Conservation (phyloP, 31 red algal genomes). For the Asparagopsis taxiformis region DNA sequence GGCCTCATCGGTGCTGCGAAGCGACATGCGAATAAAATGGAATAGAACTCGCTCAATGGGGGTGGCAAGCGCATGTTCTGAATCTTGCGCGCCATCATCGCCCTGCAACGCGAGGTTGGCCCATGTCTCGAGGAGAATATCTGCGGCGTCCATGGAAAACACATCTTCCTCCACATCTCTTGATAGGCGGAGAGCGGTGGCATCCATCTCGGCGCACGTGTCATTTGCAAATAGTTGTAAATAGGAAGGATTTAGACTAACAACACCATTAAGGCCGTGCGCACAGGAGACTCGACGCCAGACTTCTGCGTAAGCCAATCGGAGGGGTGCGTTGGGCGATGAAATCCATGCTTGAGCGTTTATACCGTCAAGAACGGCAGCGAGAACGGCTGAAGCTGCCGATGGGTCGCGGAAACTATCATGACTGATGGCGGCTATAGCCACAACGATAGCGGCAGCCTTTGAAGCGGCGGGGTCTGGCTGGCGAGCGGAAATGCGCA, state of each 20-base stretch:
- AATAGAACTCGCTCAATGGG: constrained; percentile 17
- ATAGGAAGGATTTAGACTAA: background rate
- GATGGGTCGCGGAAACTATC: constrained; percentile 3
- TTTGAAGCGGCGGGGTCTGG: constrained; percentile 4
- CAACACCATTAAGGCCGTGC: constrained; percentile 26
- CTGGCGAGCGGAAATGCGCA: background rate
- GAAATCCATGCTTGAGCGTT: constrained; percentile 8
- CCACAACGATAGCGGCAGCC: constrained; percentile 11
- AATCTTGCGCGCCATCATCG: constrained; percentile 5
- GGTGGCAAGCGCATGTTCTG: constrained; percentile 15
- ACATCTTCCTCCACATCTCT: constrained; percentile 25
- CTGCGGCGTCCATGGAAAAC: constrained; percentile 21
- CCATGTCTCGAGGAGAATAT: constrained; percentile 44
- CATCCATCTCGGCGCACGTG: constrained; percentile 24
- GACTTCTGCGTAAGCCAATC: constrained; percentile 32
- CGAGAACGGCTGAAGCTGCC: constrained; percentile 4
- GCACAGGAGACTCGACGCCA: constrained; percentile 32
- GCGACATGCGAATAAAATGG: constrained; percentile 11
- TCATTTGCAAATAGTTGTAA: constrained; percentile 16
- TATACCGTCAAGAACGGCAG: background rate
- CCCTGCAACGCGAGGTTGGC: constrained; percentile 25
- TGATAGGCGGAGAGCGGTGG: background rate
- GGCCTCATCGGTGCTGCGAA: background rate
- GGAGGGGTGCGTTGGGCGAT: background rate
- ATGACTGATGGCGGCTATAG: constrained; percentile 26